A percentile compares a stretch with the other conserved stretches of the same genome.
Conservation (phyloP, 192 early-diverging fungal genomes). For the Dispira simplex region DNA sequence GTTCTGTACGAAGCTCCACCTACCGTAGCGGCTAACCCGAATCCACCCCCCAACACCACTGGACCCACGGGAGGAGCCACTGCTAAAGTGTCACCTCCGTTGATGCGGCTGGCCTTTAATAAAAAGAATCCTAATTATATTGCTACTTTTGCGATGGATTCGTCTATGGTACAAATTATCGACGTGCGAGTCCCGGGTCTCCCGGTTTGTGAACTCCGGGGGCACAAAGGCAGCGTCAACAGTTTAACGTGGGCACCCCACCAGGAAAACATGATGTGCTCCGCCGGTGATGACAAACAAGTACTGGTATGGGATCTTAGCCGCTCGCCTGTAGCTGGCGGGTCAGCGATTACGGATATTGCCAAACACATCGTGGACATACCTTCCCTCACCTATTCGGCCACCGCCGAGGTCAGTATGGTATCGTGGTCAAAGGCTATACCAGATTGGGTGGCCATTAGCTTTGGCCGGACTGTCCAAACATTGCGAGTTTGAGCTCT, state of each 20-base stretch:
- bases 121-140: constrained; percentile 80
- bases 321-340: constrained; percentile 19
- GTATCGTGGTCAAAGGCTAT: constrained; percentile 62
- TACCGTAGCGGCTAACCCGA: constrained; percentile 16
- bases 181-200: constrained; percentile 85
- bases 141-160: constrained; percentile 81
- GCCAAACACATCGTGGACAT: constrained; percentile 28
- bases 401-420: constrained; percentile 62
- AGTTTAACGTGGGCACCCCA: constrained; percentile 82
- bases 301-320: constrained; percentile 88
- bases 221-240: constrained; percentile 65
- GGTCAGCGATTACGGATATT: constrained; percentile 15
- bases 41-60: constrained; percentile 8
- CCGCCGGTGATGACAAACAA: constrained; percentile 78
- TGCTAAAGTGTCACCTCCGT: constrained; percentile 29
- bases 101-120: constrained; percentile 83
- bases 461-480: constrained; percentile 70
- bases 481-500: constrained; percentile 52
- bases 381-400: constrained; percentile 62
- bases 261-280: constrained; percentile 60
- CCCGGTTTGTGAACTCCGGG: constrained; percentile 65
- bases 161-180: constrained; percentile 63
- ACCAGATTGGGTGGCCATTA: constrained; percentile 83
- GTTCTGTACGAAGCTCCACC: constrained; percentile 87
- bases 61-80: constrained; percentile 13